phyloP scores from a whole-genome alignment of 495 filamentous ascomycete species.

The Alectoria sarmentosa region DNA sequence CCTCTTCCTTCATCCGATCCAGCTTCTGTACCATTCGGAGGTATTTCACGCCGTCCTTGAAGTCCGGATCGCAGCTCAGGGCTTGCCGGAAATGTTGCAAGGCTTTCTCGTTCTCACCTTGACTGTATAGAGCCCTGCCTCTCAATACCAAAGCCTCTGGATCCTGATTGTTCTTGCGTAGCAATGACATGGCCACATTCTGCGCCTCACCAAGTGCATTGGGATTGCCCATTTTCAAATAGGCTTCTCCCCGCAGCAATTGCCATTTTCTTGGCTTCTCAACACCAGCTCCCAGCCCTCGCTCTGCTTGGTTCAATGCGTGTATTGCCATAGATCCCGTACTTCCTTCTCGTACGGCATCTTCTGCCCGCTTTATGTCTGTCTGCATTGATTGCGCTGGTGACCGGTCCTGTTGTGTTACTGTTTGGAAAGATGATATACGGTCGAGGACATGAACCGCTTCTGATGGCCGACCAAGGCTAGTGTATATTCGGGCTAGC shows the following conservation, averaged over 20 bases:
- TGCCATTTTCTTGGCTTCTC: constrained; percentile 85
- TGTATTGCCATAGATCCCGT: constrained; percentile 85
- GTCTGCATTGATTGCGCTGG: constrained; percentile 75
- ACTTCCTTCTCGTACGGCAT: constrained; percentile 62
- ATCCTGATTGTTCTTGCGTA: constrained; percentile 81
- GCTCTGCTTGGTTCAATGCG: constrained; percentile 83
- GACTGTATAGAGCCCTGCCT: constrained; percentile 78
- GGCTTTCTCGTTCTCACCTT: constrained; percentile 92
- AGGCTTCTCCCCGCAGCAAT: constrained; percentile 87
- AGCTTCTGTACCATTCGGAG: constrained; percentile 81
- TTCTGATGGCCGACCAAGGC: constrained; percentile 74
- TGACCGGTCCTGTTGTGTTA: constrained; percentile 73
- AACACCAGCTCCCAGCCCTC: constrained; percentile 63
- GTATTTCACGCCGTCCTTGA: constrained; percentile 74
- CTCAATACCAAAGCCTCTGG: constrained; percentile 89
- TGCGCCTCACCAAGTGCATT: constrained; percentile 88
- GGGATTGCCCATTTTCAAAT: constrained; percentile 82
- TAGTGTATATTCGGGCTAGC: constrained; percentile 80
- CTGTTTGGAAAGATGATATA: constrained; percentile 51
- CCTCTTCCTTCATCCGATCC: constrained; percentile 89
- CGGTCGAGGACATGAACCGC: constrained; percentile 70
- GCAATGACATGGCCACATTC: constrained; percentile 78
- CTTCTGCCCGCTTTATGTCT: constrained; percentile 73
- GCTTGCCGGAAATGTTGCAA: constrained; percentile 90
- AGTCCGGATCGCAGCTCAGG: constrained; percentile 85